Base-by-base conservation (phyloP, 2,329 filamentous ascomycete genomes). In the Hymenotorrendiella dingleyae region DNA sequence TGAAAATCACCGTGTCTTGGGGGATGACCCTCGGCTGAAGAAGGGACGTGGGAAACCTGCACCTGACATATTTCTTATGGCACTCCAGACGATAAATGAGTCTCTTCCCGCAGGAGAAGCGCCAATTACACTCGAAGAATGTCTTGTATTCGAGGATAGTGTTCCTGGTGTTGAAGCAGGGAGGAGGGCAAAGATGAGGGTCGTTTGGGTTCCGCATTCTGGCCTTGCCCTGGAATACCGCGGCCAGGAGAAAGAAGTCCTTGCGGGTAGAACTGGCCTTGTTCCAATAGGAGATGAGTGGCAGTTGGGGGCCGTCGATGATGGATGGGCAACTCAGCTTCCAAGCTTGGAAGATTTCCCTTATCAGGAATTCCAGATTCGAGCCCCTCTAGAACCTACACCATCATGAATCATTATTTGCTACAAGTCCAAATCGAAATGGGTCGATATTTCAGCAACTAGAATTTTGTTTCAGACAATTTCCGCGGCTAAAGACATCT, bases 61-160 rank as follows among this genome's bases (percentile, higher is more conserved):
- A 22, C 93, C 91, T 0, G 91, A 98, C 66, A 98, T 98, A 54
- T 98, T 94, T 65, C 68, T 94, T 8, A 71, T 97, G 1, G 91
- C 93, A 0, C 70, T 98, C 42, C 73, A 85, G 64, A 86, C 81
- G 4, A 83, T 98, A 62, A 98, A 98, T 65, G 77, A 78, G 33
- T 78, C 79, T 12, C 69, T 94, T 6, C 67, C 71, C 0, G 66
- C 72, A 4, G 80, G 78, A 29, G 80, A 84, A 39, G 68, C 73
- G 51, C 68, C 76, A 45, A 83, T 98, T 48, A 71, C 61, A 40
- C 88, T 89, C 0, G 84, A 86, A 53, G 91, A 97, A 65, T 97
- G 93, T 61, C 72, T 98, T 12, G 93, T 97, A 0, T 97, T 98
- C 57, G 93, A 98, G 67, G 93, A 98, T 64, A 87, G 84, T 34